Percentiles rank a stretch among this genome's conserved stretches.
Evolutionary conservation across 176 grass and related monocot genomes (phyloP).

Genomic region (Paspalum notatum): DNA sequence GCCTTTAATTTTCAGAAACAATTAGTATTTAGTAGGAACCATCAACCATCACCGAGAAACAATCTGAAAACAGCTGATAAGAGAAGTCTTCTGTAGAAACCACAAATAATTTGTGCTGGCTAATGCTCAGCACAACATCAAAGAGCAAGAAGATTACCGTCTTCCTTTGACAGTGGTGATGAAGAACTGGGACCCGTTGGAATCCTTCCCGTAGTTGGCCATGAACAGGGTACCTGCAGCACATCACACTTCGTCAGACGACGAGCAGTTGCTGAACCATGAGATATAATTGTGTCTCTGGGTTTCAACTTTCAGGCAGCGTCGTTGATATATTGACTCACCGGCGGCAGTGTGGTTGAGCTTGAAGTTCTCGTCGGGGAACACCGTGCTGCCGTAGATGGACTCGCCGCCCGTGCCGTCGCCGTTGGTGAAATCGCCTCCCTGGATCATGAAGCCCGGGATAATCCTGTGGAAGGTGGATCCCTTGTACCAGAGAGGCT

Average conservation of each 20-base stretch:
- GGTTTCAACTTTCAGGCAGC: background rate
- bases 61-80: background rate
- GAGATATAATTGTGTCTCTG: too few species aligned
- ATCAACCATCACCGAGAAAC: background rate
- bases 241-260: background rate
- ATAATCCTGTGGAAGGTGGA: conserved; percentile 5
- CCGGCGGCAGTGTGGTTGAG: background rate
- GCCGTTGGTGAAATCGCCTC: background rate
- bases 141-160: conserved; percentile 24
- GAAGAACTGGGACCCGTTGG: conserved; percentile 72
- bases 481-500: conserved; percentile 20
- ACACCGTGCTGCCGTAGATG: background rate
- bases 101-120: background rate
- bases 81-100: background rate
- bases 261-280: background rate
- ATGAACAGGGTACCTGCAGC: conserved; percentile 55
- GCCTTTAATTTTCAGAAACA: background rate
- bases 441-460: conserved; percentile 21
- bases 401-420: background rate
- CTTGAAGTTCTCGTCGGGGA: conserved; percentile 36
- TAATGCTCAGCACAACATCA: background rate
- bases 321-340: background rate
- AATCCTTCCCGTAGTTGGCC: conserved; percentile 54
- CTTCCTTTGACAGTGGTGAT: conserved; percentile 59
- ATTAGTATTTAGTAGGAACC: background rate